Base-by-base conservation (phyloP, 2,329 filamentous ascomycete genomes). In the Fusarium sp. region DNA sequence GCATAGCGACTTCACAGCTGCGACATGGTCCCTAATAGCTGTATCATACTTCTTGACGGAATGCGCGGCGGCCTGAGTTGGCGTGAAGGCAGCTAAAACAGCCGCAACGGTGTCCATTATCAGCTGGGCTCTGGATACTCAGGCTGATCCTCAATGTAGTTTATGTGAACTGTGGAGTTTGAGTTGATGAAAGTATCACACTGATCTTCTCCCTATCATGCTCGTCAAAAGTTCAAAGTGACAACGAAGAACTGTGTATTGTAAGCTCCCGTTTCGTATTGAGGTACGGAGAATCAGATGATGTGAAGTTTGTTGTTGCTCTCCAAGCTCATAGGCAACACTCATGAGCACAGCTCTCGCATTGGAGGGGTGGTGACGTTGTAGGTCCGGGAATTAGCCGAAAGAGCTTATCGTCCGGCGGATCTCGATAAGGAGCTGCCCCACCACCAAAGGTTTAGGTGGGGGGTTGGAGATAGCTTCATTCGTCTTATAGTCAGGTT, bases 21-120 rank as follows among this genome's bases (percentile, higher is more conserved):
- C 68, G 27, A 82, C 76, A 68, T 88, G 86, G 1, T 72, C 56
- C 65, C 76, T 80, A 55, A 83, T 80, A 14, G 79, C 78, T 22
- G 71, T 71, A 71, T 89, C 82, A 73, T 85, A 87, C 53, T 75
- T 64, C 27, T 79, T 82, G 60, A 61, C 38, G 17, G 64, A 62
- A 36, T 82, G 74, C 56, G 78, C 71, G 4, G 62, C 57, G 41
- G 70, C 74, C 33, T 66, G 60, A 57, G 75, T 73, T 15, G 81
- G 80, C 62, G 84, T 81, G 68, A 88, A 87, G 49, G 80, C 78
- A 70, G 83, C 75, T 60, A 89, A 81, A 47, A 80, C 63, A 35
- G 53, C 60, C 44, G 62, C 69, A 41, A 76, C 61, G 22, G 73
- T 50, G 39, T 83, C 79, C 81, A 83, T 83, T 52, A 53, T 78